Evolutionary conservation across 1,284 basidiomycete species (phyloP), one percentile per base, ranked within the genome.

Genomic region (Leccinum subrobustum): DNA sequence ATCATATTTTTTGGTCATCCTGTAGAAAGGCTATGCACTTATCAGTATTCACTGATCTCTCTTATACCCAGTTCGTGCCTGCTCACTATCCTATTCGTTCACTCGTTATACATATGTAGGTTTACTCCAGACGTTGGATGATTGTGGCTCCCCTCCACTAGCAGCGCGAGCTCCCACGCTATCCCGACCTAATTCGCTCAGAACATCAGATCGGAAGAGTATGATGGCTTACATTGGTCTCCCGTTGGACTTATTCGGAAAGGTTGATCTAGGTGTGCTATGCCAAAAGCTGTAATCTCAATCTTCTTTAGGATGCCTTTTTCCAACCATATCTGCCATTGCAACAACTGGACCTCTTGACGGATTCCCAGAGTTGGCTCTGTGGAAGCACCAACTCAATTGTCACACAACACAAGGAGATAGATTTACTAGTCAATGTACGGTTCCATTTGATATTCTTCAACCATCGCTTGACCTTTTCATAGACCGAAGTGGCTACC

Each of bases 1-100:
- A 91, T 98, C 63, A 93, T 99, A 89, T 95, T 99, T 73, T 97
- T 88, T 68, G 96, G 96, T 7, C 95, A 98, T 71, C 96, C 96
- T 0, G 96, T 99, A 1, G 97, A 99, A 75, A 87, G 89, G 60
- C 79, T 99, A 33, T 98, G 96, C 78, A 98, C 95, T 27, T 97
- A 95, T 70, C 97, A 99, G 75, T 99, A 99, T 75, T 96, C 94
- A 1, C 82, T 99, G 27, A 84, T 93, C 55, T 93, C 93, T 0
- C 79, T 95, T 12, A 81, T 94, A 63, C 92, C 93, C 39, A 91
- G 90, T 88, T 65, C 53, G 81, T 70, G 39, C 50, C 12, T 9
- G 20, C 6, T 6, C n/a, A 18, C 9, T 7, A 33, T 20, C 5
- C 31, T 14, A 33, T 51, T 56, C 8, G 9, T 59, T 60, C 12